phyloP scores from a whole-genome alignment of 192 early-diverging fungal species.

The Bifiguratus adelaidae region DNA sequence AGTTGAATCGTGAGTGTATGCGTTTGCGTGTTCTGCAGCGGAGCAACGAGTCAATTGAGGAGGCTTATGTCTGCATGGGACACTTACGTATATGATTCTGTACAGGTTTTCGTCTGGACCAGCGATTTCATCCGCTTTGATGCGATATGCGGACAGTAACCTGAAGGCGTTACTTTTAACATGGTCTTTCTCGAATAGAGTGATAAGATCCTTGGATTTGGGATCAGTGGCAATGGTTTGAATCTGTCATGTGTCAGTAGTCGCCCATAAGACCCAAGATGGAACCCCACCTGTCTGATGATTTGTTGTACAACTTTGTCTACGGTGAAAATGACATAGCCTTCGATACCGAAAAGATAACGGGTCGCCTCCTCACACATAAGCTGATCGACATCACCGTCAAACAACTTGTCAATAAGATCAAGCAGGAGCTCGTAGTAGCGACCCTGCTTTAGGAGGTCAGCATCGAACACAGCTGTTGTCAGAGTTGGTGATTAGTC shows the following conservation, averaged over 20 bases:
- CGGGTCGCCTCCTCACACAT: constrained; percentile 83
- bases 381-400: constrained; percentile 62
- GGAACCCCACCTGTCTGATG: constrained; percentile 56
- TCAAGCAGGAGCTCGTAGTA: constrained; percentile 74
- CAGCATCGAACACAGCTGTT: neutral
- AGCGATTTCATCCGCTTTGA: constrained; percentile 11
- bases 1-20: constrained; percentile 75
- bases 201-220: constrained; percentile 47
- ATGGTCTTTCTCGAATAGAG: constrained; percentile 51
- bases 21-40: constrained; percentile 33
- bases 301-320: constrained; percentile 76
- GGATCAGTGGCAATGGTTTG: constrained; percentile 36
- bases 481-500: neutral
- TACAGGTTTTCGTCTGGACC: constrained; percentile 19
- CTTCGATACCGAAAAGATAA: constrained; percentile 79
- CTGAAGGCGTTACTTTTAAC: constrained; percentile 17
- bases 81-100: constrained; percentile 16
- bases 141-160: constrained; percentile 15
- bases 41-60: neutral
- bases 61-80: neutral
- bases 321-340: constrained; percentile 79
- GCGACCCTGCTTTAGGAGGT: constrained; percentile 9
- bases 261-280: too few relatives aligned
- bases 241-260: too few relatives aligned
- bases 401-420: constrained; percentile 63